phyloP scores from a whole-genome alignment of 208 protist genomes.

The Leishmania amazonensis region DNA sequence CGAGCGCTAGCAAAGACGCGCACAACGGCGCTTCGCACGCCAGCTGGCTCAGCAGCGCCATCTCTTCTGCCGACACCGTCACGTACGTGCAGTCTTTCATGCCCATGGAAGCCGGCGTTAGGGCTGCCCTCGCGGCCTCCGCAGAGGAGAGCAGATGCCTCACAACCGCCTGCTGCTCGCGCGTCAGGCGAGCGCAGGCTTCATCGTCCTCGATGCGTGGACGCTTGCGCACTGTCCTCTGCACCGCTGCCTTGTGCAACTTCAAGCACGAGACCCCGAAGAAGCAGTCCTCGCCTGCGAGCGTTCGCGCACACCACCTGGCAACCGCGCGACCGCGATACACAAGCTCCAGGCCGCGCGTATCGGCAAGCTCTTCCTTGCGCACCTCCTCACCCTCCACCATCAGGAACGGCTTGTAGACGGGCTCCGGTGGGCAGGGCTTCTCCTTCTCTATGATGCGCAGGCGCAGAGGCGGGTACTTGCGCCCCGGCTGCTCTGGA shows the following conservation, averaged over 20 bases:
- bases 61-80: slow-evolving; percentile 34
- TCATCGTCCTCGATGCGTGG: slow-evolving; percentile 47
- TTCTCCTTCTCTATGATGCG: slow-evolving; percentile 78
- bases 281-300: slow-evolving; percentile 63
- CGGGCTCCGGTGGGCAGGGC: slow-evolving; percentile 65
- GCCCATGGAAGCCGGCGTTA: slow-evolving; percentile 21
- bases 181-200: slow-evolving; percentile 22
- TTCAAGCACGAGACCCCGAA: slow-evolving; percentile 74
- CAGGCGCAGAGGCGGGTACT: slow-evolving; percentile 57
- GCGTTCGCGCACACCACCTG: slow-evolving; percentile 74
- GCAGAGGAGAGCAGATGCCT: slow-evolving; percentile 26
- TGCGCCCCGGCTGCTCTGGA: slow-evolving; percentile 32
- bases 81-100: slow-evolving; percentile 36
- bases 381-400: slow-evolving; percentile 69
- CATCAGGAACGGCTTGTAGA: slow-evolving; percentile 73
- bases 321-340: slow-evolving; percentile 71
- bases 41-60: slow-evolving; percentile 1
- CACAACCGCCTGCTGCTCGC: slow-evolving; percentile 43
- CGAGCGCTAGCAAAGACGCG: background rate
- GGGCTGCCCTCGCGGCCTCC: slow-evolving; percentile 19
- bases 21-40: background rate
- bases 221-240: slow-evolving; percentile 77
- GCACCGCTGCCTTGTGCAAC: slow-evolving; percentile 57
- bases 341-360: slow-evolving; percentile 74
- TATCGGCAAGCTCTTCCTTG: slow-evolving; percentile 68